Evolutionary conservation across 2,329 filamentous ascomycete species (phyloP).

Genomic region (Alternaria novae-zelandiae): DNA sequence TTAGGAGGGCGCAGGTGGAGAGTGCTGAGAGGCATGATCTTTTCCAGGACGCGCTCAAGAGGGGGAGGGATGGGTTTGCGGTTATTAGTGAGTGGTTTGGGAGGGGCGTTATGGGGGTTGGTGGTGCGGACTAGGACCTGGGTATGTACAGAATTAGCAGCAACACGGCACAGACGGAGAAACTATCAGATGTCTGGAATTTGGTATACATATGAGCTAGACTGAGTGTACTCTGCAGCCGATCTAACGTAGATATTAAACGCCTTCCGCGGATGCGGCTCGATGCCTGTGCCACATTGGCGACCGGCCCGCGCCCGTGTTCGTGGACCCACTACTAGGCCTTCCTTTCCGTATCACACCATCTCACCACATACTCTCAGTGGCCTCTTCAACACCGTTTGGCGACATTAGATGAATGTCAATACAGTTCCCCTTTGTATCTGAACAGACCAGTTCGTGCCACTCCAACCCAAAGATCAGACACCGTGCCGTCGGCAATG

Average conservation of each 20-base stretch:
- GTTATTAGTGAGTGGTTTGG: slow-evolving; percentile 96
- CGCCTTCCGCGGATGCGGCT: neutral
- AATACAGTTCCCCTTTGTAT: neutral
- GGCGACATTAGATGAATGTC: too few relatives aligned
- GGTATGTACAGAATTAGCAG: neutral
- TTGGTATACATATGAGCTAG: neutral
- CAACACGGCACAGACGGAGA: neutral
- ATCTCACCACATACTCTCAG: neutral
- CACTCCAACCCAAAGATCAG: neutral
- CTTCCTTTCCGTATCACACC: neutral
- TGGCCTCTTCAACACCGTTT: neutral
- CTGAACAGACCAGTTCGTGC: neutral
- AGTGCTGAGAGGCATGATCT: slow-evolving; percentile 86
- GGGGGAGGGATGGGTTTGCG: slow-evolving; percentile 83
- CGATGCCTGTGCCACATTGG: neutral
- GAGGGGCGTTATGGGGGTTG: slow-evolving; percentile 80
- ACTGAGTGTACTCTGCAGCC: neutral
- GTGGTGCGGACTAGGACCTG: slow-evolving; percentile 30
- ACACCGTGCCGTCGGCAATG: neutral
- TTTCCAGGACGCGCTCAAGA: slow-evolving; percentile 79
- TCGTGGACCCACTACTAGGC: neutral
- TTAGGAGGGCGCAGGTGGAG: slow-evolving; percentile 85
- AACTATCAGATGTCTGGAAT: neutral
- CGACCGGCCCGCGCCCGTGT: neutral
- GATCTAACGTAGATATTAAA: neutral